Conservation (phyloP, 2,329 filamentous ascomycete genomes). For the Ceratocystis lukuohia region DNA sequence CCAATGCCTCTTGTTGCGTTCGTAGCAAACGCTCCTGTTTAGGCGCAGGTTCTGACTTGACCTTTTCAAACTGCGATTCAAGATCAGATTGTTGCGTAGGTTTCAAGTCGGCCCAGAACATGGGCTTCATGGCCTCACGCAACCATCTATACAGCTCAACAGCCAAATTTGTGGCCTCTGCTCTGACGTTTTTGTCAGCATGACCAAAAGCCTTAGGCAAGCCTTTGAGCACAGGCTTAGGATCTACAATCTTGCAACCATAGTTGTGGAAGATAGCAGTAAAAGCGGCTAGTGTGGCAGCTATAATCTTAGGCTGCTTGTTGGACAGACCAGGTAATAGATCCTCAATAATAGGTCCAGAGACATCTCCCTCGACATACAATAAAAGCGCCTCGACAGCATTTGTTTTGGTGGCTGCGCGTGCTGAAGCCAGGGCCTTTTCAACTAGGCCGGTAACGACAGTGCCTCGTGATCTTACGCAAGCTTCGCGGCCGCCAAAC, state of each 20-base stretch:
- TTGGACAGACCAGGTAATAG: slow-evolving; percentile 69
- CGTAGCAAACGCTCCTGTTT: slow-evolving; percentile 83
- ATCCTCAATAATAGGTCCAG: slow-evolving; percentile 79
- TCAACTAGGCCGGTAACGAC: slow-evolving; percentile 74
- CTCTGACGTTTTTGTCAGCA: slow-evolving; percentile 94
- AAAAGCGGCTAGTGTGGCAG: slow-evolving; percentile 56
- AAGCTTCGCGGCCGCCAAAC: slow-evolving; percentile 69
- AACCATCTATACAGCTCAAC: slow-evolving; percentile 96
- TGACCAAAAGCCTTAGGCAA: slow-evolving; percentile 88
- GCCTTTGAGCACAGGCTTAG: slow-evolving; percentile 77
- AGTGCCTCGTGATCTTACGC: slow-evolving; percentile 59
- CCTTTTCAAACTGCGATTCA: slow-evolving; percentile 84
- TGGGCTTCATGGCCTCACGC: slow-evolving; percentile 91
- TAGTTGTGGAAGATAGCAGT: slow-evolving; percentile 84
- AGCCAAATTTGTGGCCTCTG: slow-evolving; percentile 79
- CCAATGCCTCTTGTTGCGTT: slow-evolving; percentile 75
- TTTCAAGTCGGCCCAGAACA: slow-evolving; percentile 94
- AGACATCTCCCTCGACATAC: slow-evolving; percentile 77
- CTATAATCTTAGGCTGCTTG: slow-evolving; percentile 82
- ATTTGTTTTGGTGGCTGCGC: slow-evolving; percentile 77
- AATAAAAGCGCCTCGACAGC: slow-evolving; percentile 76
- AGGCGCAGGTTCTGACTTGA: slow-evolving; percentile 73
- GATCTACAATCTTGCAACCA: slow-evolving; percentile 85
- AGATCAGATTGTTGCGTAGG: slow-evolving; percentile 89
- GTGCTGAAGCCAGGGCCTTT: slow-evolving; percentile 77